Evolutionary conservation across 495 filamentous ascomycete species (phyloP), one percentile per base, ranked within the genome.

Genomic region (Aspergillus kassunensis): DNA sequence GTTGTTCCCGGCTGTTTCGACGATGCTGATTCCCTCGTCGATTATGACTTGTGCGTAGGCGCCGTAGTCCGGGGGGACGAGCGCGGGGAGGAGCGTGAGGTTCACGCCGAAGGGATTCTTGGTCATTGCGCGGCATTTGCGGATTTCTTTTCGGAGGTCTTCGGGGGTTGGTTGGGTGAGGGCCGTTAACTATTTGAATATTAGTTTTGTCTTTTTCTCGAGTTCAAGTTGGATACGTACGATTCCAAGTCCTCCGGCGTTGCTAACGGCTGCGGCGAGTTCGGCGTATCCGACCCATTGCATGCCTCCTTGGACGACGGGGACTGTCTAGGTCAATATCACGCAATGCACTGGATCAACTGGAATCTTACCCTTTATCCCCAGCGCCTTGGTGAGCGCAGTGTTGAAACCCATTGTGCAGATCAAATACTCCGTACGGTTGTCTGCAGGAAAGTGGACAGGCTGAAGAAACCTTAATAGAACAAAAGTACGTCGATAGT

Each of bases 221-320:
- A n/a, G n/a, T n/a, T n/a, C n/a, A n/a, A n/a, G n/a, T n/a, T n/a
- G n/a, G n/a, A n/a, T n/a, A 67, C 71, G 30, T 69, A 74, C 84
- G 55, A 98, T 85, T 65, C 93, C 93, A 51, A 98, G 79, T 31
- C 91, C 93, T 47, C 93, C 93, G 11, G 93, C 93, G 65, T 96
- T 98, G 70, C 85, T 91, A 55, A 98, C 93, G 37, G 93, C 93
- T 57, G 87, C 81, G 50, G 91, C 92, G 63, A 98, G 80, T 70
- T 96, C 92, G 40, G 92, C 92, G 66, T 90, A 91, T 62, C 88
- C 88, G 41, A 76, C 83, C 84, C 84, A 89, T 81, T 96, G 91
- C 90, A 96, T 97, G 49, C 93, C 93, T 66, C 93, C 93, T 78
- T 98, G 93, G 39, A 98, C 89, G n/a, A 98, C 78, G 51, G 93